Conservation (phyloP, 1,284 basidiomycete species). For the Papiliotrema nemorosa region DNA sequence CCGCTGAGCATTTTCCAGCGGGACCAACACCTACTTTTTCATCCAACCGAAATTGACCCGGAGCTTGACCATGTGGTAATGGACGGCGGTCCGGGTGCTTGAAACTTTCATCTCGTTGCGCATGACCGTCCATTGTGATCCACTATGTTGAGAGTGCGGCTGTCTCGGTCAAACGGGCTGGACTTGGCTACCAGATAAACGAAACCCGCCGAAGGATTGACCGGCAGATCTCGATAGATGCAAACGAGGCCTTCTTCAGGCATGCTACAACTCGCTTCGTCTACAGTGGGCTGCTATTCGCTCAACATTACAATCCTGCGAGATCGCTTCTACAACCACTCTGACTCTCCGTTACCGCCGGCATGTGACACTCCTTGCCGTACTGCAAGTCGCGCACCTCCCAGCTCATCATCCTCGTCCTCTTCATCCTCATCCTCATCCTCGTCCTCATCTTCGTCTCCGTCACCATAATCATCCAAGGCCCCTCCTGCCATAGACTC, state of each 20-base stretch:
- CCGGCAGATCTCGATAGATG: neutral
- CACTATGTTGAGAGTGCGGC: no score
- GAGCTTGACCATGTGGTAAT: no score
- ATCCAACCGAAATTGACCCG: no score
- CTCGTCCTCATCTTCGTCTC: constrained; percentile 27
- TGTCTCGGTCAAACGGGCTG: no score
- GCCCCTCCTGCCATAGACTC: constrained; percentile 22
- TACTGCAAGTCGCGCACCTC: constrained; percentile 29
- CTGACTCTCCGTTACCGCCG: constrained; percentile 12
- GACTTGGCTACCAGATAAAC: no score
- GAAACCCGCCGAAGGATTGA: no score
- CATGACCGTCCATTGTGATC: no score
- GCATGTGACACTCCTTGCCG: constrained; percentile 1
- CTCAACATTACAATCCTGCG: neutral
- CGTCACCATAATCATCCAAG: constrained; percentile 18
- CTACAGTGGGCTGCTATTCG: neutral
- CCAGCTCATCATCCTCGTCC: constrained; percentile 34
- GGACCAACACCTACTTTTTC: no score
- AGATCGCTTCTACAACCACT: no score
- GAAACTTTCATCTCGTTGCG: no score
- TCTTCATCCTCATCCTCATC: constrained; percentile 34
- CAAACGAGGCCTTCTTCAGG: neutral
- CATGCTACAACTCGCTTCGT: neutral
- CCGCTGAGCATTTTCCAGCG: no score
- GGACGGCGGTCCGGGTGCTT: no score